Evolutionary conservation across 176 grass and related monocot species (phyloP), one percentile per base, ranked within the genome.

Genomic region (Carex littledalei): DNA sequence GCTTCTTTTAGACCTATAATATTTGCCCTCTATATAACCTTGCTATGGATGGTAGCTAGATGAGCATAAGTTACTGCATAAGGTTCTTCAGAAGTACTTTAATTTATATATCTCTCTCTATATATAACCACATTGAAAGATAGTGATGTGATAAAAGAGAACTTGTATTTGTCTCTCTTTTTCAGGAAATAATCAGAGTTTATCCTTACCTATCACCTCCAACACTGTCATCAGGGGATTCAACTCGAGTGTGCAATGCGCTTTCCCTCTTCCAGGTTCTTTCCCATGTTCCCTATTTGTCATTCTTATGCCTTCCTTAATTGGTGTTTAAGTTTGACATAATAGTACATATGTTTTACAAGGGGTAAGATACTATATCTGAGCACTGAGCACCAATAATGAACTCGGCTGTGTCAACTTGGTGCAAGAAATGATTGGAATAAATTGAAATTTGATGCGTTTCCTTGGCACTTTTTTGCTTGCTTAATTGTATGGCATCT

Each of bases 131-230:
- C 63, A 32, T 15, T 31, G 26, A 35, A 35, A 70, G 34, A 70
- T 15, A 41, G 2, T 55, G n/a, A 54, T 68, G 13, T 17, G 13
- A 37, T 17, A 55, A 77, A 24, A 29, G 45, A 77, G 13, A 32
- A 55, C 17, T 67, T 17, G 34, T 39, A 6, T 80, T 35, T 29
- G n/a, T 52, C 8, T 83, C 31, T 31, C 20, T 81, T 67, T 83
- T 67, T 20, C 80, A 83, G 80, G 80, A 83, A 65, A 83, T 83
- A 67, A 67, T 83, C 39, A 83, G 62, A 65, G 62, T 83, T 45
- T 83, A 83, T 83, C 80, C 80, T 32, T 83, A 63, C 20, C 22
- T 83, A 65, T 83, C 80, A 52, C 80, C 80, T 83, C 80, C 80
- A 47, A 83, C 80, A 50, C 20, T 83, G 2, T 83, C 80, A 50